phyloP scores from a whole-genome alignment of 306 rosid species.

The Crataegus laevigata region DNA sequence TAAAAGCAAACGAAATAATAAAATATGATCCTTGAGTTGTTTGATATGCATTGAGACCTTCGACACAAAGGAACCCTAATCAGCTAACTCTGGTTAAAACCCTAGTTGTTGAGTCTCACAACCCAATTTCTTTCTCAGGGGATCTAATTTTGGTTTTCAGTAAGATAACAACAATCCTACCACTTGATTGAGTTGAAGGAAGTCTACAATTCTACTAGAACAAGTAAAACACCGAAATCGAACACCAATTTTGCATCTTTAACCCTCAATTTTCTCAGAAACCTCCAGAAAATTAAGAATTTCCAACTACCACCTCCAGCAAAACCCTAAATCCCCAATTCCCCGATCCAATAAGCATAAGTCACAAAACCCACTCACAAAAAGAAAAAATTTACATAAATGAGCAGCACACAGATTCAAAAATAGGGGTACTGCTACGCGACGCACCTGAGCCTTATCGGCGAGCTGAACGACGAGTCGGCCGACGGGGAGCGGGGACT shows the following conservation, averaged over 20 bases:
- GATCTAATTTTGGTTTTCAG: neutral
- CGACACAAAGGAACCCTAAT: neutral
- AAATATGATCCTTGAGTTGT: neutral
- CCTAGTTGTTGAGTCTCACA: neutral
- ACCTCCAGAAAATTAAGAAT: neutral
- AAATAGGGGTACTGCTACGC: conserved; percentile 11
- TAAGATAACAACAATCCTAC: neutral
- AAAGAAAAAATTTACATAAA: neutral
- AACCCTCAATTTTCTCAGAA: neutral
- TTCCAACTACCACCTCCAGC: neutral
- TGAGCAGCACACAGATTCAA: neutral
- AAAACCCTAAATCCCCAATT: conserved; percentile 29
- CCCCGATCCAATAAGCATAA: conserved; percentile 10
- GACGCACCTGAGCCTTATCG: conserved; percentile 85
- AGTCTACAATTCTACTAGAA: neutral
- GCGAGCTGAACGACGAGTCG: conserved; percentile 97
- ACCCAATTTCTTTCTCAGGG: neutral
- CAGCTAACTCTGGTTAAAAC: neutral
- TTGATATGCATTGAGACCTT: neutral
- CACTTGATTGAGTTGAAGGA: neutral
- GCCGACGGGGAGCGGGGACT: conserved; percentile 86
- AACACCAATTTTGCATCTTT: neutral
- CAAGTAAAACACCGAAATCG: neutral
- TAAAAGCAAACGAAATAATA: neutral
- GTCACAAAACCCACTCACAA: neutral